These are phyloP conservation scores for Lecanosticta acicola DNA, from an alignment of 2,329 filamentous ascomycete species.

Conservation along the genomic window DNA sequence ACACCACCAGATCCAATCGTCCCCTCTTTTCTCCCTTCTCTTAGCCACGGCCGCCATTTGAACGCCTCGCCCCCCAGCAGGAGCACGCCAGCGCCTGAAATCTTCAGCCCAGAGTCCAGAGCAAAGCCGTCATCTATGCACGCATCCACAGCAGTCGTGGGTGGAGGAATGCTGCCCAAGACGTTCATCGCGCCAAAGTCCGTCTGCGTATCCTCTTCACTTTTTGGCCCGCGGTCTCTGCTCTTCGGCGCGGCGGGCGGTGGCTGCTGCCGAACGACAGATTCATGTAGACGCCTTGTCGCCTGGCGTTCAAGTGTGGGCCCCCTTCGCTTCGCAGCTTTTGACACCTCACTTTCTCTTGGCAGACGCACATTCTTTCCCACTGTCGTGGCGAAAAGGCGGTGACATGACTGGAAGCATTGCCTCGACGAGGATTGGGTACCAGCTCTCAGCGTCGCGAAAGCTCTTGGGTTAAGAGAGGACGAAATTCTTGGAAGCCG, in stretches of 20 bases:
- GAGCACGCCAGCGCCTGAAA: constrained; percentile 65
- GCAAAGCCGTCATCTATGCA: constrained; percentile 80
- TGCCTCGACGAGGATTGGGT: too few species aligned
- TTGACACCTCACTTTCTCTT: too few species aligned
- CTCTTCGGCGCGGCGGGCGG: constrained; percentile 36
- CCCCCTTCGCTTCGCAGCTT: too few species aligned
- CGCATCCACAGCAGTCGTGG: constrained; percentile 76
- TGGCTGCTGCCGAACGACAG: too few species aligned
- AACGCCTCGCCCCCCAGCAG: constrained; percentile 85
- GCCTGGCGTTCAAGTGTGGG: too few species aligned
- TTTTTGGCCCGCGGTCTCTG: constrained; percentile 56
- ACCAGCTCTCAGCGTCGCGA: too few species aligned
- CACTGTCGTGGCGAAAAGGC: too few species aligned
- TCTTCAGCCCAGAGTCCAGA: constrained; percentile 71
- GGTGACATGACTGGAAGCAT: too few species aligned
- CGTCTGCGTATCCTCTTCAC: constrained; percentile 58
- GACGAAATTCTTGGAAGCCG: too few species aligned
- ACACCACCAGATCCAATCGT: constrained; percentile 34
- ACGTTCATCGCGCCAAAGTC: constrained; percentile 76
- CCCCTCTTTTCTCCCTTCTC: constrained; percentile 34
- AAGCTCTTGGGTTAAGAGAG: too few species aligned
- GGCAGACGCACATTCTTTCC: too few species aligned
- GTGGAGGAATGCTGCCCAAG: constrained; percentile 65
- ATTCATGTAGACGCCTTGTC: not conserved
- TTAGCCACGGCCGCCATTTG: constrained; percentile 76